Base-by-base conservation (phyloP, 2,329 filamentous ascomycete genomes). In the Fonsecaea nubica region DNA sequence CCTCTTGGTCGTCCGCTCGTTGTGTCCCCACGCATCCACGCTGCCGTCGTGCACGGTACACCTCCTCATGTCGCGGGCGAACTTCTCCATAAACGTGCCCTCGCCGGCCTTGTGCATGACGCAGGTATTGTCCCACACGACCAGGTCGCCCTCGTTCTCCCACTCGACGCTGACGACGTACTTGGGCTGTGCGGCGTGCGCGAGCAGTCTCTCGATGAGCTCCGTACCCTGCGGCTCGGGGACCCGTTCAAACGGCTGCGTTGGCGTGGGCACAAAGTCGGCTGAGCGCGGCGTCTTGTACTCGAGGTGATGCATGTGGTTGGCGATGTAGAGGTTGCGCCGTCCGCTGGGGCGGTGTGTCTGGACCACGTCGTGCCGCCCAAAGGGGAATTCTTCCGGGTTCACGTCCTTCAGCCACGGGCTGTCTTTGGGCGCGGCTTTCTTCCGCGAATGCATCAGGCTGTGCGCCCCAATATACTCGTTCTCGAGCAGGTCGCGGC, bases 101-200 rank as follows among this genome's bases (percentile, higher is more conserved):
- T 78, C 77, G 1, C 78, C 80, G 0, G 84, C 83, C 5, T 85
- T 75, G 74, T 89, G 86, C 79, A 88, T 80, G 15, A 84, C 82
- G 57, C 79, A 81, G 0, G 83, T 83, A 72, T 88, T 88, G 70
- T 89, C 86, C 86, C 86, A 88, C 18, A 86, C 79, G 15, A 88
- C 74, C 63, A 88, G 55, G 72, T 88, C 86, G 0, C 83, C 80
- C 0, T 76, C 71, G 7, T 80, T 72, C 33, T 81, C 69, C 85
- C 85, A 88, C 48, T 77, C 73, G 3, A 87, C 78, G 5, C 76
- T 78, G 7, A 82, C 65, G 0, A 79, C 73, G 69, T 84, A 84
- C 71, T 83, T 82, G 0, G 78, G 74, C 75, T 84, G 81, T 4
- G 80, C 81, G 0, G 78, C 81, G 72, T 86, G 84, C 2, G 72